Conservation (phyloP, 495 filamentous ascomycete species). For the Endocarpon pusillum region DNA sequence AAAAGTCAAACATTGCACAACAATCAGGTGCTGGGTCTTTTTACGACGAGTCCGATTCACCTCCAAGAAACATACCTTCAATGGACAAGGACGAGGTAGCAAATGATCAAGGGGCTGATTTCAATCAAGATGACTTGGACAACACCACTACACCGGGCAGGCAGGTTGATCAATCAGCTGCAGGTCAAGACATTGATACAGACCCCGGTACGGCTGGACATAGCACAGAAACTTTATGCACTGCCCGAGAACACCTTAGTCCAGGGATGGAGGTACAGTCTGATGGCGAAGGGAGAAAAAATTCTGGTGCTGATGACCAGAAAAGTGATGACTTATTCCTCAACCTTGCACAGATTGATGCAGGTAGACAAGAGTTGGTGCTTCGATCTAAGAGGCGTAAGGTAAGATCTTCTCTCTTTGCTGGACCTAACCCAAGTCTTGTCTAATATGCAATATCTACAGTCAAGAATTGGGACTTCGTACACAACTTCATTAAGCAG, state of each 20-base stretch:
- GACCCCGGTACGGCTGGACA: neutral
- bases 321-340: slow-evolving; percentile 45
- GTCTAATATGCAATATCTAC: too few relatives aligned
- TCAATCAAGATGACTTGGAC: too few relatives aligned
- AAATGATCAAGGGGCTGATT: too few relatives aligned
- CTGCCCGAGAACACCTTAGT: too few relatives aligned
- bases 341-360: slow-evolving; percentile 41
- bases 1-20: too few relatives aligned
- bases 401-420: slow-evolving; percentile 21
- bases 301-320: slow-evolving; percentile 16
- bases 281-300: slow-evolving; percentile 3
- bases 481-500: slow-evolving; percentile 5
- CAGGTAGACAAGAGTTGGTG: slow-evolving; percentile 25
- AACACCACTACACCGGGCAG: slow-evolving; percentile 2
- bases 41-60: too few relatives aligned
- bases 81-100: too few relatives aligned
- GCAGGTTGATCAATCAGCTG: neutral
- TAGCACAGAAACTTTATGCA: too few relatives aligned
- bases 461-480: too few relatives aligned
- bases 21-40: too few relatives aligned
- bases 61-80: too few relatives aligned
- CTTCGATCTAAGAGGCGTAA: slow-evolving; percentile 31
- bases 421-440: slow-evolving; percentile 2
- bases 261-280: too few relatives aligned
- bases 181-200: slow-evolving; percentile 1